Conservation (phyloP, 345 rosid species). For the Syzygium jambos region DNA sequence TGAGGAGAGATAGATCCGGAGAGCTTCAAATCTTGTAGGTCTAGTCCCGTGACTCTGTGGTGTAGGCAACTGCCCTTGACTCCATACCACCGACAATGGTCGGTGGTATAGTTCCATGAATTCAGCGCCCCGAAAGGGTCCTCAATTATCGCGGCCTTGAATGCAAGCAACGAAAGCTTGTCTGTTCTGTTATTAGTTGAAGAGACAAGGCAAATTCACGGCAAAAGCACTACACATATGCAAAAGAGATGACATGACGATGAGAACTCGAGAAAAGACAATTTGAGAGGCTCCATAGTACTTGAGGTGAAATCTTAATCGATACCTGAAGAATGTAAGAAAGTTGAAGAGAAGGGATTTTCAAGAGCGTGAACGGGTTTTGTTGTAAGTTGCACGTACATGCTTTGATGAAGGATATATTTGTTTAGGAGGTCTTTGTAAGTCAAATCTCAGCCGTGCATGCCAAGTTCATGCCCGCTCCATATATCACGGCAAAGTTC, state of each 20-base stretch:
- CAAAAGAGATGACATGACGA: too few species aligned
- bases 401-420: background rate
- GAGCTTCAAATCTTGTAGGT: too few species aligned
- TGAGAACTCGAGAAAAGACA: too few species aligned
- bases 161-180: background rate
- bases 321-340: too few species aligned
- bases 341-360: too few species aligned
- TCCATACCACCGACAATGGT: constrained; percentile 1
- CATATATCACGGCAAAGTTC: too few species aligned
- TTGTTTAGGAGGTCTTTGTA: background rate
- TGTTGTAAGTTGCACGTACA: background rate
- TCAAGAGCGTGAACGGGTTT: too few species aligned
- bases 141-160: background rate
- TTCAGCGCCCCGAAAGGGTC: background rate
- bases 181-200: background rate
- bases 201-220: background rate
- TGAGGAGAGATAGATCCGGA: too few species aligned
- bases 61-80: background rate
- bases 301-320: too few species aligned
- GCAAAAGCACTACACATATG: background rate
- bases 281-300: too few species aligned
- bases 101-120: background rate
- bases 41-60: too few species aligned
- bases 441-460: background rate
- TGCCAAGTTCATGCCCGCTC: background rate